Evolutionary conservation across 2,329 filamentous ascomycete genomes (phyloP).

Genomic region (Ceratocystis colombiana): DNA sequence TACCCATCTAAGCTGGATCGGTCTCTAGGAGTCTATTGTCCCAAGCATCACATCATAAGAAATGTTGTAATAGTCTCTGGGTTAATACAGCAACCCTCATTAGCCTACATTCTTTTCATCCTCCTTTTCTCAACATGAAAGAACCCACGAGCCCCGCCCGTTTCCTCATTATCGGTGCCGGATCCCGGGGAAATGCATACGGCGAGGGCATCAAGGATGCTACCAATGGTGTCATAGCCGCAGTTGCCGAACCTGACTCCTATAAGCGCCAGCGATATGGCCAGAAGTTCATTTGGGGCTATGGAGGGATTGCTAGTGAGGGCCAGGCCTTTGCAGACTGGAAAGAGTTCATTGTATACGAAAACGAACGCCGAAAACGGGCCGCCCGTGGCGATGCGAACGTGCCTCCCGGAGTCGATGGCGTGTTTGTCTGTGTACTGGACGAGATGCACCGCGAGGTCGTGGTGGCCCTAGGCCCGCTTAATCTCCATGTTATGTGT

Average conservation of each 20-base stretch:
- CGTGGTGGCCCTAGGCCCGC: constrained; percentile 59
- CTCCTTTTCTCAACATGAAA: neutral
- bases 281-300: constrained; percentile 61
- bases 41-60: neutral
- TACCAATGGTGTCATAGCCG: constrained; percentile 58
- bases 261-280: constrained; percentile 69
- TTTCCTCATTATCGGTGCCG: constrained; percentile 72
- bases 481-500: constrained; percentile 75
- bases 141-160: constrained; percentile 40
- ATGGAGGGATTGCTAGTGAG: constrained; percentile 35
- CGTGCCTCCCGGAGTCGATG: constrained; percentile 49
- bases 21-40: too few species aligned
- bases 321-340: constrained; percentile 65
- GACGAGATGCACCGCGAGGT: constrained; percentile 84
- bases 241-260: constrained; percentile 68
- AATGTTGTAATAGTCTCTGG: neutral
- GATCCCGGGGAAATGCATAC: constrained; percentile 67
- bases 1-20: too few species aligned
- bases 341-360: constrained; percentile 66
- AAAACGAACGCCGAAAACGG: constrained; percentile 49
- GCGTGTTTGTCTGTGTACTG: constrained; percentile 56
- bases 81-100: neutral
- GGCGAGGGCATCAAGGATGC: constrained; percentile 55
- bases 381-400: constrained; percentile 36
- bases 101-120: neutral